These are phyloP conservation scores for Silene vulgaris DNA, from an alignment of 179 eudicot genomes.

Conservation along the genomic window DNA sequence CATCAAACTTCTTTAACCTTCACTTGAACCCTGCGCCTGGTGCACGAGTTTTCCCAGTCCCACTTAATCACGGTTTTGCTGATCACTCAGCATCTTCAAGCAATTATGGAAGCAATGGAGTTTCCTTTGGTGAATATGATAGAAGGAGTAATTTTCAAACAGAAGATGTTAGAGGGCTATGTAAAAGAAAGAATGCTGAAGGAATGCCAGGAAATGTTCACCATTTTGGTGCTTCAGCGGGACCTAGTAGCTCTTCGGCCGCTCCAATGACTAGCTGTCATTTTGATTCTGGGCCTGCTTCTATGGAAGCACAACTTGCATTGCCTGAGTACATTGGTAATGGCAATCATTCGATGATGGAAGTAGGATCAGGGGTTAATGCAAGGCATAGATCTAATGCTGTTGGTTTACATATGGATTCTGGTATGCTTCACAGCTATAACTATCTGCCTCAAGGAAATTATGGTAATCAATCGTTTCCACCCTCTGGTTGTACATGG, in stretches of 20 bases:
- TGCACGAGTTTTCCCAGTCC: constrained; percentile 46
- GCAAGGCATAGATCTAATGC: constrained; percentile 42
- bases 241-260: constrained; percentile 58
- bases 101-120: constrained; percentile 37
- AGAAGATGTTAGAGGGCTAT: constrained; percentile 47
- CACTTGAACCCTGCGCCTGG: constrained; percentile 58
- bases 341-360: constrained; percentile 35
- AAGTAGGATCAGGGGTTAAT: constrained; percentile 42
- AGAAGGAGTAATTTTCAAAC: constrained; percentile 30
- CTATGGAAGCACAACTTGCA: constrained; percentile 41
- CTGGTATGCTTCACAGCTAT: constrained; percentile 39
- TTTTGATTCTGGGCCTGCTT: constrained; percentile 40
- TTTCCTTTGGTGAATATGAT: constrained; percentile 38
- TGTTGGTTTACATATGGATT: constrained; percentile 43
- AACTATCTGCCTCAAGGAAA: constrained; percentile 49
- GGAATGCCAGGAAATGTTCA: constrained; percentile 42
- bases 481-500: constrained; percentile 54
- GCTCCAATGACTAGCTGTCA: constrained; percentile 37
- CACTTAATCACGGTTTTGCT: constrained; percentile 43
- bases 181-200: constrained; percentile 68
- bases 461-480: constrained; percentile 47
- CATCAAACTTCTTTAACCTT: constrained; percentile 41
- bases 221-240: constrained; percentile 46
- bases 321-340: constrained; percentile 50
- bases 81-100: constrained; percentile 59